phyloP scores from a whole-genome alignment of 768 basidiomycete genomes.

The Kondoa malvinella region DNA sequence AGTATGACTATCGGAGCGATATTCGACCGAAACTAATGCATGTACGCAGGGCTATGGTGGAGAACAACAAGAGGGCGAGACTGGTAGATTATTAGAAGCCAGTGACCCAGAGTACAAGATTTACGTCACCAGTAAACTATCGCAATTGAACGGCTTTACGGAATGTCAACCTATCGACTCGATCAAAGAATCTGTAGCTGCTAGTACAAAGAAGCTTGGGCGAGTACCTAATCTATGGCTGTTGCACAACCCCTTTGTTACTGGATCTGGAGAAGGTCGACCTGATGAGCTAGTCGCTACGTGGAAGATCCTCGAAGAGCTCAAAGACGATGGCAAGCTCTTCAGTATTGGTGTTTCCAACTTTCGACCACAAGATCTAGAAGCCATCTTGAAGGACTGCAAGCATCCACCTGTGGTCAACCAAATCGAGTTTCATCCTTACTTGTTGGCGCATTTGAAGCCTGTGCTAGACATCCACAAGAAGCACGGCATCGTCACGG shows the following conservation, averaged over 20 bases:
- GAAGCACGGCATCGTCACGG: slow-evolving; percentile 28
- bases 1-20: too few relatives aligned
- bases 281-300: slow-evolving; percentile 21
- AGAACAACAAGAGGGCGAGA: slow-evolving; percentile 27
- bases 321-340: slow-evolving; percentile 29
- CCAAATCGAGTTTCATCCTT: slow-evolving; percentile 32
- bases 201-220: slow-evolving; percentile 24
- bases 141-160: background rate
- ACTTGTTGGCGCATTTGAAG: slow-evolving; percentile 28
- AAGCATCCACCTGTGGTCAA: slow-evolving; percentile 31
- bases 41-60: background rate
- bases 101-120: slow-evolving; percentile 20
- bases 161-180: slow-evolving; percentile 5
- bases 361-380: slow-evolving; percentile 29
- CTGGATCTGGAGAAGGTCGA: background rate
- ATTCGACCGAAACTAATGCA: background rate
- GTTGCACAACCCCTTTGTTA: slow-evolving; percentile 26
- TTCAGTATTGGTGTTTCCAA: slow-evolving; percentile 30
- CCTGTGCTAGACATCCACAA: slow-evolving; percentile 26
- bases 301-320: slow-evolving; percentile 23
- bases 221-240: slow-evolving; percentile 29
- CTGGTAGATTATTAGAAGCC: slow-evolving; percentile 20
- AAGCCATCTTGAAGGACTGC: slow-evolving; percentile 24
- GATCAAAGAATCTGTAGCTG: slow-evolving; percentile 23
- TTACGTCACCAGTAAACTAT: slow-evolving; percentile 30